phyloP scores from a whole-genome alignment of 495 filamentous ascomycete species.

The Emericellopsis terricola region DNA sequence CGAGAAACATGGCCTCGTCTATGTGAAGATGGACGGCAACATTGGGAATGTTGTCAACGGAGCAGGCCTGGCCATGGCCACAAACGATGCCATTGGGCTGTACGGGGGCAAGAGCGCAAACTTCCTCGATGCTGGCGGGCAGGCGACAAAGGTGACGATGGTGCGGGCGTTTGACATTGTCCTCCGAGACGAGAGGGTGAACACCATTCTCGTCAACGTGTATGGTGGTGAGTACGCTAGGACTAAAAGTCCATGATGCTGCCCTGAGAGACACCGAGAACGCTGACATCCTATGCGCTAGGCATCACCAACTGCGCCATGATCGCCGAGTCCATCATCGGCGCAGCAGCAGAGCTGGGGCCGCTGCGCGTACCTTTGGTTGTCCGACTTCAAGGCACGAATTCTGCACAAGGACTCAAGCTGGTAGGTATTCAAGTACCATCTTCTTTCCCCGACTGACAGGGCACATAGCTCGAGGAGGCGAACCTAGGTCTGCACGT shows the following conservation, averaged over 20 bases:
- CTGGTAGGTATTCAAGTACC: constrained; percentile 32
- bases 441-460: neutral
- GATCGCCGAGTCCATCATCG: constrained; percentile 69
- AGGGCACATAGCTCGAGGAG: constrained; percentile 1
- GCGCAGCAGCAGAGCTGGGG: constrained; percentile 54
- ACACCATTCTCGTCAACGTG: constrained; percentile 71
- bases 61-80: constrained; percentile 86
- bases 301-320: constrained; percentile 35
- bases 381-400: constrained; percentile 69
- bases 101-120: constrained; percentile 53
- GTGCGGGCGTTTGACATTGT: constrained; percentile 59
- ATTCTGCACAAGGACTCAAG: constrained; percentile 56
- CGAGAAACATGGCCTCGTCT: constrained; percentile 57
- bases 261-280: neutral
- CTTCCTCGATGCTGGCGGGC: constrained; percentile 82
- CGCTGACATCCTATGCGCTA: constrained; percentile 57
- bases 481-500: constrained; percentile 1
- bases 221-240: constrained; percentile 44
- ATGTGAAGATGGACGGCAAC: constrained; percentile 37
- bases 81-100: constrained; percentile 55
- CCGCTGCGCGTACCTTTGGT: constrained; percentile 57
- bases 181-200: constrained; percentile 50
- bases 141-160: constrained; percentile 74
- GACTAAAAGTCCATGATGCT: neutral
- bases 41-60: constrained; percentile 74